phyloP scores from a whole-genome alignment of 768 basidiomycete genomes.

The Jaapia argillacea region DNA sequence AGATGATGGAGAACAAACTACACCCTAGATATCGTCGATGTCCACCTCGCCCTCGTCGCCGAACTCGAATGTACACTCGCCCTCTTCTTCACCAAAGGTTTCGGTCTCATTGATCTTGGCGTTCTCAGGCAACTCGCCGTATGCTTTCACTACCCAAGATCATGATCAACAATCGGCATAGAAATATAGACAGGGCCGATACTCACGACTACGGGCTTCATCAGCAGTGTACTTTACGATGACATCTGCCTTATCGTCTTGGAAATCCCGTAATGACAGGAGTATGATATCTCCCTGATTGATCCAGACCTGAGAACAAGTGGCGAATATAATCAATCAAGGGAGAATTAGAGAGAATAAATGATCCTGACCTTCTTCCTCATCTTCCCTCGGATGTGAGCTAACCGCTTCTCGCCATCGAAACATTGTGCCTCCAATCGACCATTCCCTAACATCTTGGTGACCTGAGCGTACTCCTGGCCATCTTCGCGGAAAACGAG shows the following conservation, averaged over 20 bases:
- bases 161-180: neutral
- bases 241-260: conserved; percentile 98
- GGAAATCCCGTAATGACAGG: conserved; percentile 94
- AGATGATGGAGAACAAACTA: neutral
- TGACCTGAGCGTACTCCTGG: conserved; percentile 97
- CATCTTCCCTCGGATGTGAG: conserved; percentile 99
- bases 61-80: conserved; percentile 85
- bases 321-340: conserved; percentile 3
- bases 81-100: conserved; percentile 83
- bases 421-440: conserved; percentile 95
- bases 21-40: conserved; percentile 72
- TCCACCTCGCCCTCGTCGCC: conserved; percentile 84
- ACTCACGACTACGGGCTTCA: conserved; percentile 74
- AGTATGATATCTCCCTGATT: conserved; percentile 97
- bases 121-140: conserved; percentile 94
- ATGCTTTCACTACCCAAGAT: conserved; percentile 69
- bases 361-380: conserved; percentile 73
- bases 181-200: neutral
- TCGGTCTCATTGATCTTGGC: conserved; percentile 98
- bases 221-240: conserved; percentile 99
- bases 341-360: neutral
- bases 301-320: conserved; percentile 79
- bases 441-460: conserved; percentile 98
- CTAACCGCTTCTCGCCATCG: conserved; percentile 95
- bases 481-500: conserved; percentile 98